A percentile compares a stretch with the other conserved stretches of the same genome.
phyloP scores from a whole-genome alignment of 768 basidiomycete genomes.

The Lactifluus echinatus region DNA sequence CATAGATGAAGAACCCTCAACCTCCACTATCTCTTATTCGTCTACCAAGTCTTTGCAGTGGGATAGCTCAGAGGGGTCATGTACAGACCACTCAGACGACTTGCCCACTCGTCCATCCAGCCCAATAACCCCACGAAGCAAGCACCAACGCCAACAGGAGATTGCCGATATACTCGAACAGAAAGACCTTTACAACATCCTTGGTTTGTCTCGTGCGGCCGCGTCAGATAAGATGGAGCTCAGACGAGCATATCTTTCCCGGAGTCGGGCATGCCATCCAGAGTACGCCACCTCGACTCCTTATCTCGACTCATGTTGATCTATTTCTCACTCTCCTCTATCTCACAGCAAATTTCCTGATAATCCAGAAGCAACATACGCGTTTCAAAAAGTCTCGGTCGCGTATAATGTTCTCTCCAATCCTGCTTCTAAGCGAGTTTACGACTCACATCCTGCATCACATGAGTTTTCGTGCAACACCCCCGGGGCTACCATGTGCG shows the following conservation, averaged over 20 bases:
- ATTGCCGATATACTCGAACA: conserved; percentile 48
- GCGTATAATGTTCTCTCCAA: conserved; percentile 77
- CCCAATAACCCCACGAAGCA: conserved; percentile 11
- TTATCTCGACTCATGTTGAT: neutral
- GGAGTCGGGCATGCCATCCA: conserved; percentile 76
- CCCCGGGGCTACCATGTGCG: conserved; percentile 42
- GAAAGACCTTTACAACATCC: conserved; percentile 64
- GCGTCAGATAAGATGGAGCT: conserved; percentile 53
- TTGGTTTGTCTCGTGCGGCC: conserved; percentile 49
- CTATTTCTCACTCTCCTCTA: neutral
- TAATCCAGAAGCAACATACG: conserved; percentile 67
- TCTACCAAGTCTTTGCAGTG: conserved; percentile 26
- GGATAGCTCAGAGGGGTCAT: conserved; percentile 15
- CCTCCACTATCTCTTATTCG: conserved; percentile 26
- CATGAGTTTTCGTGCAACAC: conserved; percentile 43
- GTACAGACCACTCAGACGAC: conserved; percentile 21
- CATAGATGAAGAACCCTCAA: conserved; percentile 37
- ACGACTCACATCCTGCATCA: conserved; percentile 49
- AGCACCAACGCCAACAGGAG: conserved; percentile 23
- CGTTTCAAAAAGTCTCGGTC: conserved; percentile 80
- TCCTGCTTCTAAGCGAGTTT: conserved; percentile 55
- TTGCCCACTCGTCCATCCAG: conserved; percentile 5
- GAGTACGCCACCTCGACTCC: conserved; percentile 49
- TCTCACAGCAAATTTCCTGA: conserved; percentile 64
- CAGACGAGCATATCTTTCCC: conserved; percentile 64